Percentiles rank a stretch among this genome's conserved stretches.
Conservation (phyloP, 129 eudicot genomes). For the Tanacetum coccineum region DNA sequence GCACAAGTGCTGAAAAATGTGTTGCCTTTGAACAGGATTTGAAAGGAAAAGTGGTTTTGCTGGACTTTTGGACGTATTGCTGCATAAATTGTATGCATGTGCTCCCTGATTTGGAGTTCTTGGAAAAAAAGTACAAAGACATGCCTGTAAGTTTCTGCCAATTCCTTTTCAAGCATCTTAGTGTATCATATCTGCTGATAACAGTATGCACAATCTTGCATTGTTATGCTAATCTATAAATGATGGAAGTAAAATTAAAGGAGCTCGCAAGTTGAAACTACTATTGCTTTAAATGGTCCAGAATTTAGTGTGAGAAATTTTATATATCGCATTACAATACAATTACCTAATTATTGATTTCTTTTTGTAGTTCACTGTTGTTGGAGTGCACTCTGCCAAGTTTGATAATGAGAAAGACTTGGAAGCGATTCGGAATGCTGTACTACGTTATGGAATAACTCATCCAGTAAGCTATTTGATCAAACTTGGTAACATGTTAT, state of each 20-base stretch:
- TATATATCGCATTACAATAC: not conserved
- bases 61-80: conserved; percentile 99
- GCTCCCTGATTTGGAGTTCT: conserved; percentile 87
- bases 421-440: conserved; percentile 95
- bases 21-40: conserved; percentile 55
- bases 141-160: conserved; percentile 65
- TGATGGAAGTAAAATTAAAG: not conserved
- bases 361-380: conserved; percentile 67
- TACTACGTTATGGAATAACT: conserved; percentile 76
- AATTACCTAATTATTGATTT: not conserved
- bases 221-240: not conserved
- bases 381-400: conserved; percentile 98
- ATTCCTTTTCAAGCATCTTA: conserved; percentile 19
- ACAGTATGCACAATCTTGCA: not conserved
- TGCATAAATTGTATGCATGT: conserved; percentile 99
- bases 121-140: conserved; percentile 92
- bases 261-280: not conserved
- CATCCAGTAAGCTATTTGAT: conserved; percentile 63
- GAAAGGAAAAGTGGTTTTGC: conserved; percentile 92
- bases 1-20: conserved; percentile 5
- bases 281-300: conserved; percentile 9
- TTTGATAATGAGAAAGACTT: conserved; percentile 96
- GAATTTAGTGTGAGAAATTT: not conserved
- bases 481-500: conserved; percentile 10
- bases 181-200: conserved; percentile 1